Percentiles rank a stretch among this genome's conserved stretches.
Conservation (phyloP, 192 early-diverging fungal species). For the Geranomyces michiganensis region DNA sequence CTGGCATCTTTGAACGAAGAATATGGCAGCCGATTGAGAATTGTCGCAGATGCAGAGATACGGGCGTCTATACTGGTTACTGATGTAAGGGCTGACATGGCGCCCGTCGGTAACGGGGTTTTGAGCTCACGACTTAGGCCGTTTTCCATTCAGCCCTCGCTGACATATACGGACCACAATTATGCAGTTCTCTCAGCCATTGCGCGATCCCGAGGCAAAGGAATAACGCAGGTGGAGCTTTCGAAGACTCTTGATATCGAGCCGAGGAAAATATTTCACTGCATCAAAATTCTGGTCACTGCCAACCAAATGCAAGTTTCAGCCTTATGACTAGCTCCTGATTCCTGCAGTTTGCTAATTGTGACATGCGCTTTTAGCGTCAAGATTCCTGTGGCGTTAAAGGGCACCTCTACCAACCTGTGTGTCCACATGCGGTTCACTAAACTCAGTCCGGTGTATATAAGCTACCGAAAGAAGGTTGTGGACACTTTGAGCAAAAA, state of each 20-base stretch:
- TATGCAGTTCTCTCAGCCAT: constrained; percentile 49
- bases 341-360: not conserved
- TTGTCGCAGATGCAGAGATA: constrained; percentile 30
- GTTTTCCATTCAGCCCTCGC: constrained; percentile 4
- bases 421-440: constrained; percentile 62
- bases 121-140: not conserved
- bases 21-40: constrained; percentile 29
- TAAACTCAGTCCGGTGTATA: constrained; percentile 49
- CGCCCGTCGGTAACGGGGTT: not conserved
- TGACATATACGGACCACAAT: constrained; percentile 31
- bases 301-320: constrained; percentile 54
- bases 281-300: constrained; percentile 55
- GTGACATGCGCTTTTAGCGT: constrained; percentile 41
- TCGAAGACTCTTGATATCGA: constrained; percentile 58
- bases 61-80: constrained; percentile 45
- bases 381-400: constrained; percentile 65
- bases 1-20: constrained; percentile 7
- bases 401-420: constrained; percentile 59
- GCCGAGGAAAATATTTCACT: constrained; percentile 65
- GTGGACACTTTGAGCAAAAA: not conserved
- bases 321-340: no score
- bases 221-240: constrained; percentile 61
- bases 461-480: constrained; percentile 39
- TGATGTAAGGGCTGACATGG: constrained; percentile 40
- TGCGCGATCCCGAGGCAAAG: constrained; percentile 47